These are phyloP conservation scores for Ramularia collo-cygni DNA, from an alignment of 2,329 filamentous ascomycete genomes.

Conservation along the genomic window DNA sequence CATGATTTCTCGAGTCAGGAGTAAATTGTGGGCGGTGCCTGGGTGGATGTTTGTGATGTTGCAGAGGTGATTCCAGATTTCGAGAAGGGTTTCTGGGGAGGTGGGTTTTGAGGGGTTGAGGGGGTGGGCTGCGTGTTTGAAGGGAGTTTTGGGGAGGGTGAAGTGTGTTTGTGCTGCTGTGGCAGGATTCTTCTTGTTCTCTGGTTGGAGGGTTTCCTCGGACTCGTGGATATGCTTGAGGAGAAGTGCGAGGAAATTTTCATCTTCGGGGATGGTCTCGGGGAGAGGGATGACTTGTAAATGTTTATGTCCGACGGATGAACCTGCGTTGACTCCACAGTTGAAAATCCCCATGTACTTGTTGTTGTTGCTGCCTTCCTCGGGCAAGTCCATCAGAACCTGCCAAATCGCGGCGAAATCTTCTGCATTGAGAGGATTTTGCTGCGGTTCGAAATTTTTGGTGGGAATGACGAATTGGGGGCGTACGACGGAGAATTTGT, in stretches of 20 bases:
- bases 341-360: constrained; percentile 39
- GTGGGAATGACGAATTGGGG: constrained; percentile 37
- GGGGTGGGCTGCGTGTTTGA: constrained; percentile 4
- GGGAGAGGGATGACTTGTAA: constrained; percentile 34
- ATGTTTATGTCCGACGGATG: constrained; percentile 41
- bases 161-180: too few species aligned
- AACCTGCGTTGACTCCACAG: constrained; percentile 39
- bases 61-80: constrained; percentile 17
- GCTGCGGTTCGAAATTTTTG: constrained; percentile 32
- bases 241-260: constrained; percentile 21
- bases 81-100: constrained; percentile 10
- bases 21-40: constrained; percentile 30
- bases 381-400: constrained; percentile 26
- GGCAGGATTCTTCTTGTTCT: not conserved
- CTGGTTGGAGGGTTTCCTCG: too few species aligned
- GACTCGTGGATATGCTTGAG: constrained; percentile 4
- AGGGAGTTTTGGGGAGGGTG: not conserved
- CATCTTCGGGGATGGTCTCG: constrained; percentile 23
- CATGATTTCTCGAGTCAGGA: constrained; percentile 30
- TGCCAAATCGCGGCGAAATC: constrained; percentile 35
- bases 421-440: constrained; percentile 31
- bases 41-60: constrained; percentile 8
- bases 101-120: not conserved
- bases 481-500: constrained; percentile 33
- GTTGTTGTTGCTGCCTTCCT: constrained; percentile 1